Base-by-base conservation (phyloP, 2,329 filamentous ascomycete species). In the Ascochyta viciae-villosae region DNA sequence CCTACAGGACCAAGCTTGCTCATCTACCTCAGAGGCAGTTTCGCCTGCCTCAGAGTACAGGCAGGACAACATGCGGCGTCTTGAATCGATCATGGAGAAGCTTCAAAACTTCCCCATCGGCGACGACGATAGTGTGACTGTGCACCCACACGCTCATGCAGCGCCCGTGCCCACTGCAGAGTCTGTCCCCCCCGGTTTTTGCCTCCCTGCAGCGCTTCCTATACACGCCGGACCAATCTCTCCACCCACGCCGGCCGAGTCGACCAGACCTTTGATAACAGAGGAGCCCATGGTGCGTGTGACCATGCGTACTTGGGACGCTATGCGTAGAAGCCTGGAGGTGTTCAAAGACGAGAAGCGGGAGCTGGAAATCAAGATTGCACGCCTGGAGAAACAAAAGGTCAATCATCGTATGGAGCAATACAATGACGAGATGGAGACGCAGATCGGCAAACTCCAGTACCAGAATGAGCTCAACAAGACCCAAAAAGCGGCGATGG, bases 381-480 rank as follows among this genome's bases (percentile, higher is more conserved):
- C 47, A 13, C 44, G 19, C 0, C 16, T 53, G 0, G 16, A 54
- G 22, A 50, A 16, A 15, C 53, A 38, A 15, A 37, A 16, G 8
- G 23, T 7, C 8, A 9, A 6, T 12, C 37, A 27, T 4, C 33
- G 22, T 3, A 16, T 44, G 3, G 33, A 39, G 3, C 26, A 46
- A 2, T 42, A 55, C 2, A 43, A 61, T 1, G n/a, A 51, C 6
- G 58, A 54, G 2, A 6, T 45, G 6, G 27, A 34, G 4, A 37
- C 38, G 27, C 50, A 58, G n/a, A 31, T 67, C 2, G 62, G 60
- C 7, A 43, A 54, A n/a, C 50, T 68, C 3, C 50, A 40, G 2
- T 65, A 58, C 34, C 66, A 66, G 19, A 58, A 66, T 8, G 57
- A 65, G 12, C 24, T 31, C 16, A 67, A 63, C 43, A 63, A 58